Evolutionary conservation across 1,139 yeast species (phyloP), one percentile per base, ranked within the genome.

Genomic region (Zhuliangozyma parablackwelliae): DNA sequence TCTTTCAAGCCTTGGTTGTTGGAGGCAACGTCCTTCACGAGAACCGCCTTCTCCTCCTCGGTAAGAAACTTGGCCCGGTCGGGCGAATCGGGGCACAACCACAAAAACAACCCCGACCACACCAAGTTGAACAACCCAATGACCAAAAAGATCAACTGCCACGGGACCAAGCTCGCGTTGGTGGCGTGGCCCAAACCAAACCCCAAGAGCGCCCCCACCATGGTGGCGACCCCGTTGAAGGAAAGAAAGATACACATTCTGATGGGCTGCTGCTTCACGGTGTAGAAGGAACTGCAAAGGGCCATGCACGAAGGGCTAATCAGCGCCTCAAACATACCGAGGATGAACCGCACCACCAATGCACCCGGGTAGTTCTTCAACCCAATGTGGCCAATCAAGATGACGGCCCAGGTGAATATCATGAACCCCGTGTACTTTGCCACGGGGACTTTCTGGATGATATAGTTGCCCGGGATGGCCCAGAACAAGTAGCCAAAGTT

Each of bases 391-490:
- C 72, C 72, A 28, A 73, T 61, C 30, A 78, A 55, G 5, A 75
- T 59, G 7, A 68, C 49, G 1, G 80, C 78, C 84, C 85, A 79
- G 2, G 63, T 40, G 7, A 72, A 49, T 33, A 78, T 61, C 45
- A 65, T 65, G 4, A 52, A 42, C 6, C 76, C 72, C 26, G 76
- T 59, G 34, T 68, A 65, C 49, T 75, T 78, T 1, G 78, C 79
- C 12, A 79, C 63, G 2, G 83, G 82, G 35, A 64, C 65, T 43
- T 63, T 65, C 51, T 80, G 80, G 30, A 80, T 56, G 21, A 78
- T 50, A 47, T 64, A 69, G 40, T 73, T 69, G 13, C 74, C 76
- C 27, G 84, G 82, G 41, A 72, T 61, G 34, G 77, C 77, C 43
- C 75, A 76, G 30, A 72, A 59, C 40, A 74, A 47, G 45, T 72